These are phyloP conservation scores for Rhododendron kiyosumense DNA, from an alignment of 148 eudicot genomes.

Conservation along the genomic window DNA sequence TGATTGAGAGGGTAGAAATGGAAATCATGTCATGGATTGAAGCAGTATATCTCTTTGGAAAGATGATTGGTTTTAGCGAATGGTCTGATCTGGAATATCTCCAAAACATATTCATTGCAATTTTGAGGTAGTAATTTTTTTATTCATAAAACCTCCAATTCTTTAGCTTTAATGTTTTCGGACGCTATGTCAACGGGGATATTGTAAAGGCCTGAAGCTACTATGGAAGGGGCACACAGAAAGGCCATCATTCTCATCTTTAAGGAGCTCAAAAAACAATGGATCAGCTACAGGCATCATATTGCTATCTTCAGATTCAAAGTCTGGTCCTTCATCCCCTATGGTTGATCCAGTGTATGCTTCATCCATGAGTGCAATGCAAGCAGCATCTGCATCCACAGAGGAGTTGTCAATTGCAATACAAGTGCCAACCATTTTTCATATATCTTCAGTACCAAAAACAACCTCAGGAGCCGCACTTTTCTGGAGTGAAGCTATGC, in stretches of 20 bases:
- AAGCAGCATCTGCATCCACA: constrained; percentile 76
- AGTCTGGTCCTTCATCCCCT: constrained; percentile 93
- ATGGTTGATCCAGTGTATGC: constrained; percentile 99
- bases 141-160: not conserved
- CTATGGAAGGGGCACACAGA: constrained; percentile 50
- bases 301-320: constrained; percentile 88
- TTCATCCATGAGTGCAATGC: constrained; percentile 98
- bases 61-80: not conserved
- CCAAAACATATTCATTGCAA: not conserved
- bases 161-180: not conserved
- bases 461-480: constrained; percentile 93
- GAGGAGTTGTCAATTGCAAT: constrained; percentile 4
- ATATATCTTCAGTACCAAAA: constrained; percentile 13
- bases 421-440: not conserved
- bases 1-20: not conserved
- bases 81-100: not conserved
- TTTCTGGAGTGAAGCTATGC: constrained; percentile 94
- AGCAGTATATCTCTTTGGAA: not conserved
- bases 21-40: not conserved
- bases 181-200: not conserved
- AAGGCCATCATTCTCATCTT: constrained; percentile 98
- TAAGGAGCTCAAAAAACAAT: constrained; percentile 85
- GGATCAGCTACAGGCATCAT: constrained; percentile 85
- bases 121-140: not conserved
- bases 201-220: not conserved